Conservation (phyloP, 2,329 filamentous ascomycete genomes). For the Alternaria gansuensis region DNA sequence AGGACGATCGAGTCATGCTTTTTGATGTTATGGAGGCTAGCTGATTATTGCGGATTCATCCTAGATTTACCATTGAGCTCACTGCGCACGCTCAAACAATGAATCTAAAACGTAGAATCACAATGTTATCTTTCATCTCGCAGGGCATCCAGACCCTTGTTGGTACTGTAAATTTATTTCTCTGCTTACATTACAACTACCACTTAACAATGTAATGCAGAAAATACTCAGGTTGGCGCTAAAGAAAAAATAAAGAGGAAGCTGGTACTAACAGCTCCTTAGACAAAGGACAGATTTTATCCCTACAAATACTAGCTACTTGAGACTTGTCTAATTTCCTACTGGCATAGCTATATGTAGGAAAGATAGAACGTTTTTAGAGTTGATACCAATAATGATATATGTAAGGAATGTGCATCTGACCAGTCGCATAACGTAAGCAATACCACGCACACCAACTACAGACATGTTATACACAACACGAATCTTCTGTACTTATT, state of each 20-base stretch:
- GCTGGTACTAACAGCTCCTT: background rate
- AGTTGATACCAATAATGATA: too few relatives aligned
- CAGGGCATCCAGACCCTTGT: background rate
- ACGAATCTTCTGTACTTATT: too few relatives aligned
- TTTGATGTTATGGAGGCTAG: background rate
- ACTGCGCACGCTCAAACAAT: background rate
- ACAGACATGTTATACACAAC: too few relatives aligned
- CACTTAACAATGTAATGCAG: background rate
- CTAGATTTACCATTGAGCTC: background rate
- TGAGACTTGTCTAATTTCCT: background rate
- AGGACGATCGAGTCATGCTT: background rate
- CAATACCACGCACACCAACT: too few relatives aligned
- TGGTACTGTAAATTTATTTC: background rate
- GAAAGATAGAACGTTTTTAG: background rate
- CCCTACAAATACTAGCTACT: background rate
- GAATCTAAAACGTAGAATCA: background rate
- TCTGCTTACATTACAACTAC: background rate
- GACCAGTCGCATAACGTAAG: too few relatives aligned
- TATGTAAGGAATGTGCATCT: too few relatives aligned
- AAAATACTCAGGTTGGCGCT: background rate
- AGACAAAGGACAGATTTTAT: background rate
- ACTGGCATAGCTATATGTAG: background rate
- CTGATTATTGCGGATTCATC: background rate
- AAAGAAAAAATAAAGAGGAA: background rate
- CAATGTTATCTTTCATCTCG: background rate